Conservation (phyloP, 1,284 basidiomycete species). For the Irpex sp. region DNA sequence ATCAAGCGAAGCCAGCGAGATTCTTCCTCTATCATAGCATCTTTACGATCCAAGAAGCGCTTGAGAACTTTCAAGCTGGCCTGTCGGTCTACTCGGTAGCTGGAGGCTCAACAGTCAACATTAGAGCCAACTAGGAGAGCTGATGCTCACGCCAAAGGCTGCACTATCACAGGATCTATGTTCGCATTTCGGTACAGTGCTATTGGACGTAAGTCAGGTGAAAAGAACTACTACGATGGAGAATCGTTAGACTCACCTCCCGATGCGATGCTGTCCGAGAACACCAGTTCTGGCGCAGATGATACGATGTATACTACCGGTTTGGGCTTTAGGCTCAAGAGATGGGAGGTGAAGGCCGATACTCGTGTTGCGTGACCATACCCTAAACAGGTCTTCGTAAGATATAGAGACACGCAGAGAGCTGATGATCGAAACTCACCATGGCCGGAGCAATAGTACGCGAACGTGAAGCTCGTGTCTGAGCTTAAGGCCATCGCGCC, state of each 20-base stretch:
- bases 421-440: constrained; percentile 33
- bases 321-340: constrained; percentile 40
- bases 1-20: constrained; percentile 52
- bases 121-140: not conserved
- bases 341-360: constrained; percentile 59
- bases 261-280: constrained; percentile 52
- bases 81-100: constrained; percentile 67
- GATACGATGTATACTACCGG: constrained; percentile 60
- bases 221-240: not conserved
- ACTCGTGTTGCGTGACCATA: constrained; percentile 76
- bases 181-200: constrained; percentile 63
- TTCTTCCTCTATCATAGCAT: constrained; percentile 53
- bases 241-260: constrained; percentile 31
- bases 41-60: constrained; percentile 54
- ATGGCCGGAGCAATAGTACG: constrained; percentile 74
- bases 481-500: no score
- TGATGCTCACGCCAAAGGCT: constrained; percentile 60
- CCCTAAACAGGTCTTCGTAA: constrained; percentile 33
- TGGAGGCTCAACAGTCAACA: constrained; percentile 19
- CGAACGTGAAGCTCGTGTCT: constrained; percentile 29
- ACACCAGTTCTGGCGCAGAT: constrained; percentile 65
- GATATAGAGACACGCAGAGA: not conserved
- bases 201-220: not conserved
- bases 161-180: constrained; percentile 71
- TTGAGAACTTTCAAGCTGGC: constrained; percentile 64